A percentile compares a stretch with the other conserved stretches of the same genome.
Conservation (phyloP, 192 early-diverging fungal genomes). For the Jimgerdemannia lactiflua region DNA sequence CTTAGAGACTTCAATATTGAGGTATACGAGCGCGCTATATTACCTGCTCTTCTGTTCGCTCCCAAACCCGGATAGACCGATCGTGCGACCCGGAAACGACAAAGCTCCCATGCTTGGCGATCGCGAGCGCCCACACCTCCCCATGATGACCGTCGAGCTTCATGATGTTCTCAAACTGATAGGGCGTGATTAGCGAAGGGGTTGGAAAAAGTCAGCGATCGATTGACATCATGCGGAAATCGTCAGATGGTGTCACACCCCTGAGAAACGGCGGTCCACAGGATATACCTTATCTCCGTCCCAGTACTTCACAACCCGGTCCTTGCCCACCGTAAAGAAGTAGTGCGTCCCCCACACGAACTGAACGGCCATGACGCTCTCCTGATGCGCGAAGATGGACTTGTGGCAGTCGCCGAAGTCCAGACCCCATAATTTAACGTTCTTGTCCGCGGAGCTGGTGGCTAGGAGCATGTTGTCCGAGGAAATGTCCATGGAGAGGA, state of each 20-base stretch:
- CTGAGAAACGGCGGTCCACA: not conserved
- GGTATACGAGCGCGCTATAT: not conserved
- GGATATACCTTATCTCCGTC: conserved; percentile 81
- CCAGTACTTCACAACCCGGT: conserved; percentile 91
- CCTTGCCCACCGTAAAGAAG: conserved; percentile 91
- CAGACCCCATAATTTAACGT: conserved; percentile 97
- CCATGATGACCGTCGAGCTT: conserved; percentile 90
- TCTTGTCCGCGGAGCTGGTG: conserved; percentile 97
- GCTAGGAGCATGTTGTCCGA: conserved; percentile 88
- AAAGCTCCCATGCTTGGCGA: conserved; percentile 86
- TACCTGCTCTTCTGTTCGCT: conserved; percentile 89
- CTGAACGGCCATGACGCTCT: conserved; percentile 81
- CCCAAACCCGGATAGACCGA: conserved; percentile 93
- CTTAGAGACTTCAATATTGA: not conserved
- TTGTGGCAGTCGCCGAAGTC: conserved; percentile 99
- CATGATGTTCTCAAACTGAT: conserved; percentile 88
- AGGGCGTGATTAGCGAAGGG: no score
- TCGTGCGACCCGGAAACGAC: conserved; percentile 91
- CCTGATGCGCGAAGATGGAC: conserved; percentile 91
- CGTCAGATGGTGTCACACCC: not conserved
- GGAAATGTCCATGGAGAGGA: conserved; percentile 99
- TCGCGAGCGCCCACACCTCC: conserved; percentile 92
- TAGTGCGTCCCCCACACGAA: conserved; percentile 97
- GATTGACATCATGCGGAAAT: not conserved
- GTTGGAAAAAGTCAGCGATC: no score